Evolutionary conservation across 495 filamentous ascomycete species (phyloP).

Genomic region (Barbatosphaeria neglecta): DNA sequence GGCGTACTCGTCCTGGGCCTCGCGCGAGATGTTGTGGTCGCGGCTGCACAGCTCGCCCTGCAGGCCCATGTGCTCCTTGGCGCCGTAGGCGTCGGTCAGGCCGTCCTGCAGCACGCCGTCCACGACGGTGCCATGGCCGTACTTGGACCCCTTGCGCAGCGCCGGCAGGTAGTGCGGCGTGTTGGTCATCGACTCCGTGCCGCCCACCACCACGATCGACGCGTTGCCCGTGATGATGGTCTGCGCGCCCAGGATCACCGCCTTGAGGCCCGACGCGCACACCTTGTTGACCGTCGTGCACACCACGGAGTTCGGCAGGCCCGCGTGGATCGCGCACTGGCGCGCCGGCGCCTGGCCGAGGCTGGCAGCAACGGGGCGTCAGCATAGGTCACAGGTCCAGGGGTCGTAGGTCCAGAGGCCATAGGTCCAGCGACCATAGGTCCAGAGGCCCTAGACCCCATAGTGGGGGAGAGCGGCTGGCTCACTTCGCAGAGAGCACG

Average conservation of each 20-base stretch:
- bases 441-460: no score
- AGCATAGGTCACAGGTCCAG: no score
- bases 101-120: constrained; percentile 91
- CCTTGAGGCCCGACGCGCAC: constrained; percentile 88
- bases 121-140: constrained; percentile 72
- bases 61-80: constrained; percentile 89
- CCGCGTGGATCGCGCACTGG: constrained; percentile 82
- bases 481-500: constrained; percentile 89
- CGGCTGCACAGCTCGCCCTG: constrained; percentile 82
- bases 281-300: constrained; percentile 98
- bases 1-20: constrained; percentile 86
- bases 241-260: constrained; percentile 87
- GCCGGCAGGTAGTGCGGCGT: constrained; percentile 88
- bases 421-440: no score
- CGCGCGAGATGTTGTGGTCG: constrained; percentile 69
- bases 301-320: constrained; percentile 64
- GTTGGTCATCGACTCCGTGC: constrained; percentile 96
- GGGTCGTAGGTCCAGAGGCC: no score
- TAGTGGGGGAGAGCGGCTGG: constrained; percentile 7
- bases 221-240: constrained; percentile 94
- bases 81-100: constrained; percentile 78
- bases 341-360: constrained; percentile 93
- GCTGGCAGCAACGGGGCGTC: constrained; percentile 35
- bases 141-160: constrained; percentile 75
- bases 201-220: constrained; percentile 80